A percentile compares a stretch with the other conserved stretches of the same genome.
Conservation (phyloP, 2,329 filamentous ascomycete species). For the Neonectria hederae region DNA sequence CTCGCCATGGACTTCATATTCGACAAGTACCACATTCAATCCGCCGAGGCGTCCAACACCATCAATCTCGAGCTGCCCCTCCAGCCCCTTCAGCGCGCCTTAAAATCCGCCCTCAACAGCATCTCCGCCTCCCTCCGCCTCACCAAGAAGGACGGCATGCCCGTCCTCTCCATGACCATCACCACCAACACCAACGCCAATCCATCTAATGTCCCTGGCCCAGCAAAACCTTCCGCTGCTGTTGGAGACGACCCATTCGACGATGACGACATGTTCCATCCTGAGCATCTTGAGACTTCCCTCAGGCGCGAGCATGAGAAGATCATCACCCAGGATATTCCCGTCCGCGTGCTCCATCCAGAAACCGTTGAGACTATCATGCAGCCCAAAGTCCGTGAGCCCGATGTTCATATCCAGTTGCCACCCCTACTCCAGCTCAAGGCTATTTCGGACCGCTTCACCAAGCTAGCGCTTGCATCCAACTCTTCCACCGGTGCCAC, state of each 20-base stretch:
- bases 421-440: slow-evolving; percentile 90
- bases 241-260: slow-evolving; percentile 51
- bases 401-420: slow-evolving; percentile 92
- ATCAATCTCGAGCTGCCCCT: slow-evolving; percentile 97
- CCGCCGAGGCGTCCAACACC: slow-evolving; percentile 81
- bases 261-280: slow-evolving; percentile 57
- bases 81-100: slow-evolving; percentile 86
- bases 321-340: slow-evolving; percentile 93
- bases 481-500: slow-evolving; percentile 52
- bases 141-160: slow-evolving; percentile 90
- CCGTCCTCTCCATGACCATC: slow-evolving; percentile 89
- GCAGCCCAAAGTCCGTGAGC: slow-evolving; percentile 89
- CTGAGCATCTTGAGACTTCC: slow-evolving; percentile 64
- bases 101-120: slow-evolving; percentile 86
- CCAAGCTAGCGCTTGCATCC: slow-evolving; percentile 76
- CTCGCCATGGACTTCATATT: slow-evolving; percentile 85
- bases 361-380: slow-evolving; percentile 90
- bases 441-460: slow-evolving; percentile 94
- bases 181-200: slow-evolving; percentile 73
- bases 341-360: slow-evolving; percentile 87
- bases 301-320: slow-evolving; percentile 82
- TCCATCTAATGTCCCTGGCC: slow-evolving; percentile 47
- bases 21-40: slow-evolving; percentile 84
- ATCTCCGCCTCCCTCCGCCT: slow-evolving; percentile 85
- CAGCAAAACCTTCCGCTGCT: slow-evolving; percentile 41